Evolutionary conservation across 441 rosid genomes (phyloP).

Genomic region (Brassica hybrid): DNA sequence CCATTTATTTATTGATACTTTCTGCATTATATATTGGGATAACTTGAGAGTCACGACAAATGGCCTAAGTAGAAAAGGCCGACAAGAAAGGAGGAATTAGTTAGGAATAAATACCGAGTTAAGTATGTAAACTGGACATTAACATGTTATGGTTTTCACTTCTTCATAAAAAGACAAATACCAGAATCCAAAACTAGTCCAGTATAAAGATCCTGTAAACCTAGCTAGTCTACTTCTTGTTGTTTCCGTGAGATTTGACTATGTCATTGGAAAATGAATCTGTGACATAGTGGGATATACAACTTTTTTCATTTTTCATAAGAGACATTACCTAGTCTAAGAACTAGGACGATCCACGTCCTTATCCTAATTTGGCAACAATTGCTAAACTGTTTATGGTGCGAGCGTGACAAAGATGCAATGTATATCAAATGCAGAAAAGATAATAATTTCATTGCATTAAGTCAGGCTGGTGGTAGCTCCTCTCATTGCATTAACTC

Average conservation of each 20-base stretch:
- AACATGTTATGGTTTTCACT: conserved; percentile 16
- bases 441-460: conserved; percentile 27
- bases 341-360: conserved; percentile 23
- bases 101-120: conserved; percentile 23
- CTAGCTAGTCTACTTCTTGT: conserved; percentile 11
- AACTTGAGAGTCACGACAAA: conserved; percentile 34
- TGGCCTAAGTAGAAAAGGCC: conserved; percentile 34
- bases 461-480: conserved; percentile 37
- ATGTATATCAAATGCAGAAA: neutral
- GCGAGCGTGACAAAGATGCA: conserved; percentile 22
- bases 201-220: neutral
- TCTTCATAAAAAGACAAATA: neutral
- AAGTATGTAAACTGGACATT: conserved; percentile 25
- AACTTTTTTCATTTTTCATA: neutral
- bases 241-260: neutral
- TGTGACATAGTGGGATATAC: neutral
- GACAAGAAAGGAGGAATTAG: conserved; percentile 36
- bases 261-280: neutral
- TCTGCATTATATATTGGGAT: conserved; percentile 14
- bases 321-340: conserved; percentile 7
- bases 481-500: conserved; percentile 20
- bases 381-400: conserved; percentile 8
- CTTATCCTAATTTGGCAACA: conserved; percentile 30
- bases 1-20: neutral
- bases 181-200: neutral